Conservation (phyloP, 169 alveolate species). For the Babesia bigemina region DNA sequence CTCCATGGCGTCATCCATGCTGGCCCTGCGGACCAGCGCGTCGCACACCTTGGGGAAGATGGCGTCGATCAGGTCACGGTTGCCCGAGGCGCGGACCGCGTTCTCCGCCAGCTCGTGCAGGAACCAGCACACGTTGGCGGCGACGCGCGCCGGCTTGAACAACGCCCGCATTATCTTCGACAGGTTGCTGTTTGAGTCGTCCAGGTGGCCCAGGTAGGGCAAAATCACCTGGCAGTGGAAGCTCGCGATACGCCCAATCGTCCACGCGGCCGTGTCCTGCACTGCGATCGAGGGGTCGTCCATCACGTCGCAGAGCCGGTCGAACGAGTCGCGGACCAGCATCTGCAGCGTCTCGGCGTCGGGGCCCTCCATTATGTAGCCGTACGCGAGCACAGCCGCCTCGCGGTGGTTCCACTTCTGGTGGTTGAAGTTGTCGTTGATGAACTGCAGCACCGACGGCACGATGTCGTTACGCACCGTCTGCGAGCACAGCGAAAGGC, state of each 20-base stretch:
- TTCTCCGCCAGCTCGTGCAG: slow-evolving; percentile 74
- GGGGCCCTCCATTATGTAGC: slow-evolving; percentile 92
- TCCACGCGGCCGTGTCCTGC: slow-evolving; percentile 93
- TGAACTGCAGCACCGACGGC: slow-evolving; percentile 85
- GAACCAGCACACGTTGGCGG: slow-evolving; percentile 79
- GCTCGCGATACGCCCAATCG: slow-evolving; percentile 88
- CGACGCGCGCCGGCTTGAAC: slow-evolving; percentile 79
- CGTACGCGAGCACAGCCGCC: slow-evolving; percentile 92
- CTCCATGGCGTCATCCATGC: slow-evolving; percentile 75
- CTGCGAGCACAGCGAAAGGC: slow-evolving; percentile 89
- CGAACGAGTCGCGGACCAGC: slow-evolving; percentile 83
- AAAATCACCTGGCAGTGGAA: slow-evolving; percentile 84
- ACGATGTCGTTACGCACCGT: slow-evolving; percentile 86
- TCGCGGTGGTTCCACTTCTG: slow-evolving; percentile 89
- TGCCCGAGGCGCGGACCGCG: background rate
- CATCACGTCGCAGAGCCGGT: slow-evolving; percentile 82
- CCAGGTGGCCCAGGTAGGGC: slow-evolving; percentile 79
- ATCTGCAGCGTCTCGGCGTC: slow-evolving; percentile 84
- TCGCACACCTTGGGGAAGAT: slow-evolving; percentile 74
- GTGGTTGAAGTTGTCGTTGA: slow-evolving; percentile 83
- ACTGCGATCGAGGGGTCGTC: slow-evolving; percentile 89
- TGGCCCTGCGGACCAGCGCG: slow-evolving; percentile 70
- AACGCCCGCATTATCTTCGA: slow-evolving; percentile 74
- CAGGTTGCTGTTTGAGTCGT: slow-evolving; percentile 65
- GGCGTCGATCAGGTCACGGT: slow-evolving; percentile 46